Evolutionary conservation across 23 red algal species (phyloP).

Genomic region (Porphyridium purpureum): DNA sequence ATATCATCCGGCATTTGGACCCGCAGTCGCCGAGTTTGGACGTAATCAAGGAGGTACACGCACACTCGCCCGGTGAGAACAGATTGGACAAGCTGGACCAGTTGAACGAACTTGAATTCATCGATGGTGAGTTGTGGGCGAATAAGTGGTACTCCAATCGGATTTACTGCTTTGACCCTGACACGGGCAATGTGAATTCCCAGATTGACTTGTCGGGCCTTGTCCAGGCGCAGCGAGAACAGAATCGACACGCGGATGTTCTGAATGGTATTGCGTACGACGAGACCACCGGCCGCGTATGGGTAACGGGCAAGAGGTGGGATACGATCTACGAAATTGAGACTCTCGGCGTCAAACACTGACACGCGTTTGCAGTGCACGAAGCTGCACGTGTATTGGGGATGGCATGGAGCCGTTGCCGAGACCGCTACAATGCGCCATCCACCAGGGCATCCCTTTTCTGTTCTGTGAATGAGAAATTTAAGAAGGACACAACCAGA

Average conservation of each 20-base stretch:
- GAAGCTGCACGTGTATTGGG: too few species aligned
- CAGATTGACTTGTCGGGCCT: constrained; percentile 33
- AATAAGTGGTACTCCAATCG: constrained; percentile 45
- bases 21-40: background rate
- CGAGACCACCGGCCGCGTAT: constrained; percentile 6
- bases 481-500: too few species aligned
- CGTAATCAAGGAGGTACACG: too few species aligned
- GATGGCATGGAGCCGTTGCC: too few species aligned
- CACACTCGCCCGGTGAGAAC: too few species aligned
- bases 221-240: constrained; percentile 12
- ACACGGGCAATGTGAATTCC: constrained; percentile 20
- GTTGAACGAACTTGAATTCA: constrained; percentile 54
- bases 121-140: constrained; percentile 51
- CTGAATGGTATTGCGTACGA: constrained; percentile 88
- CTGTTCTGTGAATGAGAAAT: too few species aligned
- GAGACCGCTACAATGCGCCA: too few species aligned
- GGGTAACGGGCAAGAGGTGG: constrained; percentile 76
- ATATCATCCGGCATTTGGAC: constrained; percentile 21
- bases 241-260: constrained; percentile 34
- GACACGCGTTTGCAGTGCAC: too few species aligned
- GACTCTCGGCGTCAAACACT: too few species aligned
- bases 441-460: too few species aligned
- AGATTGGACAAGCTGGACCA: too few species aligned
- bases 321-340: constrained; percentile 48
- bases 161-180: constrained; percentile 33